These are phyloP conservation scores for Suillus paluster DNA, from an alignment of 768 basidiomycete genomes.

Conservation along the genomic window DNA sequence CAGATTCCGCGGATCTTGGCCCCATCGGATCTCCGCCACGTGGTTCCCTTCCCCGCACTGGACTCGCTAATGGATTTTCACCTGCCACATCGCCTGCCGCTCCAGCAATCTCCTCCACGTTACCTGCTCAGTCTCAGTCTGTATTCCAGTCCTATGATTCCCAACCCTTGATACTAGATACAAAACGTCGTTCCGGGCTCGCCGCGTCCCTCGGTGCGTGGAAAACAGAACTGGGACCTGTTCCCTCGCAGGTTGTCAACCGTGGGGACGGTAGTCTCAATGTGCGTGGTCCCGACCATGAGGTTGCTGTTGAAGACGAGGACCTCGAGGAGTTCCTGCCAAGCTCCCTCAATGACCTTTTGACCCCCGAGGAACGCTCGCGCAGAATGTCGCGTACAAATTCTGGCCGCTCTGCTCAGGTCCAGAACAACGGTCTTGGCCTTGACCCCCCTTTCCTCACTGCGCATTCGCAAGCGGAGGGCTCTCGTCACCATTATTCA, in stretches of 20 bases:
- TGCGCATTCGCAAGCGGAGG: conserved; percentile 23
- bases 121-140: conserved; percentile 46
- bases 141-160: conserved; percentile 75
- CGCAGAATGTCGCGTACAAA: conserved; percentile 82
- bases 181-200: conserved; percentile 51
- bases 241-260: conserved; percentile 21
- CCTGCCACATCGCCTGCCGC: conserved; percentile 62
- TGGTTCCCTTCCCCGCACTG: conserved; percentile 41
- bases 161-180: conserved; percentile 54
- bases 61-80: conserved; percentile 48
- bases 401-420: conserved; percentile 33
- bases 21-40: conserved; percentile 84
- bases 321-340: conserved; percentile 91
- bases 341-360: conserved; percentile 82
- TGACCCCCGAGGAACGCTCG: conserved; percentile 87
- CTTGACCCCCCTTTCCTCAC: conserved; percentile 19
- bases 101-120: conserved; percentile 32
- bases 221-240: conserved; percentile 31
- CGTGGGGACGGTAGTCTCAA: conserved; percentile 16
- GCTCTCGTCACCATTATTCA: conserved; percentile 67
- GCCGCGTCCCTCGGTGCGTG: conserved; percentile 64
- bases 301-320: conserved; percentile 65
- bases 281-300: conserved; percentile 37
- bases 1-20: conserved; percentile 63
- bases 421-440: conserved; percentile 23